A percentile compares a stretch with the other conserved stretches of the same genome.
Evolutionary conservation across 2,329 filamentous ascomycete genomes (phyloP).

Genomic region (Colletotrichum cereale): DNA sequence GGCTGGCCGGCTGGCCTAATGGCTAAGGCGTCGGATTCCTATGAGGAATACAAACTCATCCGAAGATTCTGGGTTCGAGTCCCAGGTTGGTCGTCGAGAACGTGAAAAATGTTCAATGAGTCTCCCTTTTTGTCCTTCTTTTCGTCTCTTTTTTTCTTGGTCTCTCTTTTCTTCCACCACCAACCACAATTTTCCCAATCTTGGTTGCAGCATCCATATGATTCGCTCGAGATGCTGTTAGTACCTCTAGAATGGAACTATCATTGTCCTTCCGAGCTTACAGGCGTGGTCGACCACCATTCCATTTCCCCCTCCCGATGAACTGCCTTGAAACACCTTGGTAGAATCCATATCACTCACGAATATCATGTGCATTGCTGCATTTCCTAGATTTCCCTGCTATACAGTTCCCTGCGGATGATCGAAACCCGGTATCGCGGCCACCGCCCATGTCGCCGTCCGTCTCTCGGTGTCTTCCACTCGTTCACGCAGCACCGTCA

Average conservation of each 20-base stretch:
- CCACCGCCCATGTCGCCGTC: neutral
- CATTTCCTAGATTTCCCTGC: neutral
- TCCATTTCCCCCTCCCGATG: neutral
- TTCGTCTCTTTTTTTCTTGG: neutral
- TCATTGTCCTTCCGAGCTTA: neutral
- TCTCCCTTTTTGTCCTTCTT: neutral
- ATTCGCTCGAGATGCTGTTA: neutral
- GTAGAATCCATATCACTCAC: neutral
- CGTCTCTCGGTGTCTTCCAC: neutral
- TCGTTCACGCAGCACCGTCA: constrained; percentile 27
- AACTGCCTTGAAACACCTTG: no score
- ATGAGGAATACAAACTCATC: constrained; percentile 32
- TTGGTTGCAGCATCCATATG: neutral
- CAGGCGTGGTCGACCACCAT: neutral
- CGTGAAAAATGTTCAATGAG: constrained; percentile 14
- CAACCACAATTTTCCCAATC: neutral
- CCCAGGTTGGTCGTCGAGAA: constrained; percentile 38
- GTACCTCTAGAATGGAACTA: neutral
- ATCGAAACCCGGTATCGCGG: neutral
- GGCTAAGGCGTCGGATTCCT: constrained; percentile 41
- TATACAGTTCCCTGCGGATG: no score
- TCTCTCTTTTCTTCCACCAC: no score
- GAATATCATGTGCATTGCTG: neutral
- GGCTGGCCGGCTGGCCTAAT: constrained; percentile 41
- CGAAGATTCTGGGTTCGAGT: constrained; percentile 41